Evolutionary conservation across 805 yeast species (phyloP), one percentile per base, ranked within the genome.

Genomic region (Yarrowia sp.): DNA sequence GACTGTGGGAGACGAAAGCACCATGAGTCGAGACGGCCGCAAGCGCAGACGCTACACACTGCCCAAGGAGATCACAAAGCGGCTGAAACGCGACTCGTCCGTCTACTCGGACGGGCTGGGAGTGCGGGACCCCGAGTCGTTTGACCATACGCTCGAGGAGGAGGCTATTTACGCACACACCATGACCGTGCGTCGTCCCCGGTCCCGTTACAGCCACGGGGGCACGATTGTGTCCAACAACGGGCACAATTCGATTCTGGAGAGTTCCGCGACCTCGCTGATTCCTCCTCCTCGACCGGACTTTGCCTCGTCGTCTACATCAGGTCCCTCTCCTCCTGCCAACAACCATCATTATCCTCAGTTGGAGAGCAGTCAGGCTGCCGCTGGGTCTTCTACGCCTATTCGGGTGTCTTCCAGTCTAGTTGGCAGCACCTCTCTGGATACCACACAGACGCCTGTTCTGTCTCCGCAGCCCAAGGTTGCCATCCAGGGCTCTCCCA

Each of bases 71-170:
- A 19, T 54, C 35, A 54, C 46, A 33, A 54, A 54, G 26, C 61
- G 61, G 5, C 46, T 54, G 19, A 54, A 54, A 35, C 61, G 61
- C 1, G 46, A 54, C 61, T 54, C 61, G 14, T 54, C 61, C 7
- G 61, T 54, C n/a, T 54, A 54, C 46, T 54, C 61, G 6, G 21
- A 24, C 17, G 46, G 61, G 3, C 19, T 19, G 6, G 61, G 28
- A 2, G 44, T 54, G 19, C 46, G 61, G 3, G 59, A 51, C 16
- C 21, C 36, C 16, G 43, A 51, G 32, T 35, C 59, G 7, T 51
- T 35, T 16, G 59, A 51, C 58, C 58, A 51, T 16, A 51, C 38
- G 3, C 14, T 14, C n/a, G 59, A 35, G 43, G 59, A 51, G 12
- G 41, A 51, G 21, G 43, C 43, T n/a, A 51, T 51, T 16, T 51